Percentiles rank a stretch among this genome's conserved stretches.
These are phyloP conservation scores for Starmerella etchellsii DNA, from an alignment of 805 yeast genomes.

Conservation along the genomic window DNA sequence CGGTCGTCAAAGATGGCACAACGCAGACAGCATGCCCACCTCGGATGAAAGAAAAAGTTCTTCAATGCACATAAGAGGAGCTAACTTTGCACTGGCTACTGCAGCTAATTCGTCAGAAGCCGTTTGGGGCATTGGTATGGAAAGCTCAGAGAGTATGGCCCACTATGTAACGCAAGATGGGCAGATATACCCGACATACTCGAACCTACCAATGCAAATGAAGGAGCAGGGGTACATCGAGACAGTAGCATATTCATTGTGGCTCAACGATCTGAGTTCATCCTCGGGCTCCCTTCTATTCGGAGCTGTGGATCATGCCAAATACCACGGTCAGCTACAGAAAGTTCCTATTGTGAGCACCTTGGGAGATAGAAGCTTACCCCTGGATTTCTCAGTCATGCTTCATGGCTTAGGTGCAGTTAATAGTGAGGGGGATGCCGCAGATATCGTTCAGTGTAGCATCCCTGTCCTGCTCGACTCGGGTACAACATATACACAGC, in stretches of 20 bases:
- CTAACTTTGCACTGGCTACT: conserved; percentile 67
- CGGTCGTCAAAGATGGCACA: background rate
- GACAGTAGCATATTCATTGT: conserved; percentile 34
- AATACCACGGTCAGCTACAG: conserved; percentile 29
- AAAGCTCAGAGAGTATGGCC: conserved; percentile 27
- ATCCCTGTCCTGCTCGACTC: conserved; percentile 33
- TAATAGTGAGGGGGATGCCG: background rate
- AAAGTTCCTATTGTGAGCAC: conserved; percentile 26
- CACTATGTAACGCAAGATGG: conserved; percentile 6
- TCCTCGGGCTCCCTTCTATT: conserved; percentile 30
- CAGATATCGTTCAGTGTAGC: conserved; percentile 6
- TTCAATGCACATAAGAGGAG: conserved; percentile 23
- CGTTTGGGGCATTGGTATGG: conserved; percentile 30
- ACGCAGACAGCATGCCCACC: background rate
- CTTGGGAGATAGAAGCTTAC: conserved; percentile 21
- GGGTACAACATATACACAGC: conserved; percentile 38
- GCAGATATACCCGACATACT: conserved; percentile 19
- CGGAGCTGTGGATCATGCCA: conserved; percentile 33
- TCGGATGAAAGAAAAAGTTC: background rate
- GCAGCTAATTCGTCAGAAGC: conserved; percentile 53
- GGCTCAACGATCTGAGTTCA: conserved; percentile 28
- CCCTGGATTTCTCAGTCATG: conserved; percentile 19
- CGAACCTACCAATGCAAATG: conserved; percentile 27
- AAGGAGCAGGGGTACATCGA: conserved; percentile 33
- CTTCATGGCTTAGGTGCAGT: conserved; percentile 15